Base-by-base conservation (phyloP, 2,329 filamentous ascomycete genomes). In the Xylaria hypoxylon region DNA sequence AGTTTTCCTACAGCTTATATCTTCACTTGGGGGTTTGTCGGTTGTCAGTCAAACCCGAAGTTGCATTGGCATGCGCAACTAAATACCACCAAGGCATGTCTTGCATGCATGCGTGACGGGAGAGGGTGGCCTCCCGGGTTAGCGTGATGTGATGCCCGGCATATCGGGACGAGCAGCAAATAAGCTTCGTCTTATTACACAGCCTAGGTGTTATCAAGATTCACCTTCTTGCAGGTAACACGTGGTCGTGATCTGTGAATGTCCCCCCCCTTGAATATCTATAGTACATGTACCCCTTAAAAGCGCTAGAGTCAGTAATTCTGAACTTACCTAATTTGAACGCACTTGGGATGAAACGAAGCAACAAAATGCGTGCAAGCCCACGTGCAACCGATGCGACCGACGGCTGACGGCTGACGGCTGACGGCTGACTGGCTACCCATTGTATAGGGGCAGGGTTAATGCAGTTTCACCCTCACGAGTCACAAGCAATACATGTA, bases 71-170 rank as follows among this genome's bases (percentile, higher is more conserved):
- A 55, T 66, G 59, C 4, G 53, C 48, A 59, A 56, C 52, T 7
- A 56, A 56, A 67, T 59, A 65, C 52, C 13, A 55, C 64, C 35
- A 15, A 62, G n/a, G 50, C 55, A 62, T 66, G 59, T 59, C 59
- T 59, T 42, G 42, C 59, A 63, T 67, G 64, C 64, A 66, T 58
- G 64, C 52, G 52, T 59, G 19, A 59, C 53, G 47, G 59, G 31
- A 60, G 50, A 40, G 33, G 52, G 22, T 47, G 22, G 24, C 24
- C 48, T 59, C 48, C 31, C 50, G 24, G 44, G 44, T 19, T 52
- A 62, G 45, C 52, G 45, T 44, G 35, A 33, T 58, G 45, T 44
- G 35, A 33, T 58, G 55, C 53, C 64, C n/a, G 53, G 42, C 40
- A 48, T 38, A 48, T 62, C n/a, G 59, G 64, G 47, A 51, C 35